Evolutionary conservation across 2,329 filamentous ascomycete genomes (phyloP).

Genomic region (Aspergillus ochraceus): DNA sequence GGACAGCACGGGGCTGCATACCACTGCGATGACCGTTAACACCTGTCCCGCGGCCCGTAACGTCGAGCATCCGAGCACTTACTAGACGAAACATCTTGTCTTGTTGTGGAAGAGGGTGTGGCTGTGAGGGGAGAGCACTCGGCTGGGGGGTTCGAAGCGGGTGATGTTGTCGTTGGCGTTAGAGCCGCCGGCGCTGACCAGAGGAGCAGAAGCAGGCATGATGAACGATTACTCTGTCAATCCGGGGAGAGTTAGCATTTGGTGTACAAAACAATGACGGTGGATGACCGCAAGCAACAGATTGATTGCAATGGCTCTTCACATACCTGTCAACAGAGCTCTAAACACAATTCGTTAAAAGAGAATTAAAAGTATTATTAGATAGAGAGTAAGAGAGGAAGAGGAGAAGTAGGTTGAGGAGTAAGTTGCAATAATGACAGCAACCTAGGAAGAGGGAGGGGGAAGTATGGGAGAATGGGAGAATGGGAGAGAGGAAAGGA

Average conservation of each 20-base stretch:
- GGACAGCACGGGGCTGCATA: slow-evolving; percentile 90
- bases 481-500: slow-evolving; percentile 24
- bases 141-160: slow-evolving; percentile 89
- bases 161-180: slow-evolving; percentile 98
- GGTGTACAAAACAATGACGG: neutral
- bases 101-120: slow-evolving; percentile 98
- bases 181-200: slow-evolving; percentile 50
- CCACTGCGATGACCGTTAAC: slow-evolving; percentile 55
- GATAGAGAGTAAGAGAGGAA: slow-evolving; percentile 14
- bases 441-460: slow-evolving; percentile 15
- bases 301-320: neutral
- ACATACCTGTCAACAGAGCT: slow-evolving; percentile 24
- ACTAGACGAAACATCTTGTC: slow-evolving; percentile 99
- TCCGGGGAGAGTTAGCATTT: slow-evolving; percentile 9
- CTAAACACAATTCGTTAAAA: slow-evolving; percentile 10
- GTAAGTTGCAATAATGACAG: slow-evolving; percentile 10
- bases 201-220: slow-evolving; percentile 58
- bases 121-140: slow-evolving; percentile 82
- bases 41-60: neutral
- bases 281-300: neutral
- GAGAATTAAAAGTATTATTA: slow-evolving; percentile 15
- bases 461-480: slow-evolving; percentile 16
- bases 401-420: slow-evolving; percentile 13
- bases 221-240: slow-evolving; percentile 32
- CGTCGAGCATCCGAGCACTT: slow-evolving; percentile 38